Conservation (phyloP, 768 basidiomycete species). For the Amylocystis lapponica region DNA sequence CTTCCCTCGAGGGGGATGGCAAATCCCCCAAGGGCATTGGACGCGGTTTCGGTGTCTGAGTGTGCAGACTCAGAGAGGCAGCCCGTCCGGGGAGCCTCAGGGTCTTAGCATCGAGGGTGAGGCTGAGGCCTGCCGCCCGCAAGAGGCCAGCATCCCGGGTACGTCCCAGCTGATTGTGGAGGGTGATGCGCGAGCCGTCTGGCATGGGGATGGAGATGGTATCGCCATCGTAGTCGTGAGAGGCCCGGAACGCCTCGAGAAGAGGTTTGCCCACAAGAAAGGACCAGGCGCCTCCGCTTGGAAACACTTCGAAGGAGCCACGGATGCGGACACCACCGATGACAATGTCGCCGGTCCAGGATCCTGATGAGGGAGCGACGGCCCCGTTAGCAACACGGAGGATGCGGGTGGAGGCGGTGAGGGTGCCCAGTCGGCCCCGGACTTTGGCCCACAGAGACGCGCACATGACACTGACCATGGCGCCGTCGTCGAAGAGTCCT, state of each 20-base stretch:
- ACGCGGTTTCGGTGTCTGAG: too few species aligned
- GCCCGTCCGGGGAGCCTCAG: too few species aligned
- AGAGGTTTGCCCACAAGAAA: slow-evolving; percentile 9
- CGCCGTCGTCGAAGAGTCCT: slow-evolving; percentile 26
- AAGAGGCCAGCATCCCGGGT: neutral
- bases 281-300: slow-evolving; percentile 6
- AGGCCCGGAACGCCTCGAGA: slow-evolving; percentile 1
- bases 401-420: slow-evolving; percentile 8
- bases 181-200: neutral
- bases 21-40: too few species aligned
- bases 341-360: slow-evolving; percentile 7
- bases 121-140: neutral
- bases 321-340: neutral
- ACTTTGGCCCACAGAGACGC: slow-evolving; percentile 2
- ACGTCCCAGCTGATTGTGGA: neutral
- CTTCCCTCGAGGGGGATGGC: too few species aligned
- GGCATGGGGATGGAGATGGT: neutral
- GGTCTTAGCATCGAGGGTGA: neutral
- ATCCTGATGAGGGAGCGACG: slow-evolving; percentile 2
- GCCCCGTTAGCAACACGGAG: slow-evolving; percentile 30
- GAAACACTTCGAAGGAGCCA: slow-evolving; percentile 6
- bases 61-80: too few species aligned
- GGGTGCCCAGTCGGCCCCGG: slow-evolving; percentile 5
- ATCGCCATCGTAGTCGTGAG: slow-evolving; percentile 3
- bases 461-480: slow-evolving; percentile 26